Percentiles rank a stretch among this genome's conserved stretches.
phyloP scores from a whole-genome alignment of 352 stramenopile genomes.

The Halophytophthora batemanensis region DNA sequence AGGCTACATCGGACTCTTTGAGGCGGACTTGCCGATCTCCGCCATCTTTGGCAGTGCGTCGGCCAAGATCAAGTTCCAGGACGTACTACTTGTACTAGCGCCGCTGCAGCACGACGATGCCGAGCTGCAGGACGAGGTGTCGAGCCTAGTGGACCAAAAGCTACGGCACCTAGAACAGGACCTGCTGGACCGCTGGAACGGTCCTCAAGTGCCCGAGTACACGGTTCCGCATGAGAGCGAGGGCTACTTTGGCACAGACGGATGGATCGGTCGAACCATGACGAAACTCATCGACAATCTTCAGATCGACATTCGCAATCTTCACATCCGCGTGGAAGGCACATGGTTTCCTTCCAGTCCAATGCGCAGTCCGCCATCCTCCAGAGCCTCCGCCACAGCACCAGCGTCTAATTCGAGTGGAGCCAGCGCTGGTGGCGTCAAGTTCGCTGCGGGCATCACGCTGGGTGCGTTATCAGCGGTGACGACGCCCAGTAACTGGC shows the following conservation, averaged over 20 bases:
- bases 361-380: slow-evolving; percentile 18
- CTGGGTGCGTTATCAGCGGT: slow-evolving; percentile 81
- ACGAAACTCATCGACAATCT: slow-evolving; percentile 90
- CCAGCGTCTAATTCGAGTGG: slow-evolving; percentile 2
- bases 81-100: slow-evolving; percentile 79
- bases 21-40: slow-evolving; percentile 81
- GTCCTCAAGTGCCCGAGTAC: slow-evolving; percentile 63
- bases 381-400: slow-evolving; percentile 13
- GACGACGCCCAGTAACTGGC: slow-evolving; percentile 83
- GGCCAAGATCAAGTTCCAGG: slow-evolving; percentile 86
- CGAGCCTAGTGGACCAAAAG: slow-evolving; percentile 59
- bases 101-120: slow-evolving; percentile 68
- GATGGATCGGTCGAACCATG: slow-evolving; percentile 86
- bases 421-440: slow-evolving; percentile 23
- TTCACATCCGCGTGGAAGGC: slow-evolving; percentile 85
- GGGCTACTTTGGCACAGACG: slow-evolving; percentile 87
- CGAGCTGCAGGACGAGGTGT: slow-evolving; percentile 66
- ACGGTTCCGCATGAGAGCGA: slow-evolving; percentile 69
- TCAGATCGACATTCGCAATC: slow-evolving; percentile 84
- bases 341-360: slow-evolving; percentile 47
- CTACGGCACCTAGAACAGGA: slow-evolving; percentile 71
- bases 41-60: slow-evolving; percentile 77
- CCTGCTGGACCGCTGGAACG: slow-evolving; percentile 74
- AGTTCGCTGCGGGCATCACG: slow-evolving; percentile 77
- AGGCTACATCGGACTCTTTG: slow-evolving; percentile 84